Percentiles rank a stretch among this genome's conserved stretches.
Conservation (phyloP, 768 basidiomycete species). For the Dendrothele bispora region DNA sequence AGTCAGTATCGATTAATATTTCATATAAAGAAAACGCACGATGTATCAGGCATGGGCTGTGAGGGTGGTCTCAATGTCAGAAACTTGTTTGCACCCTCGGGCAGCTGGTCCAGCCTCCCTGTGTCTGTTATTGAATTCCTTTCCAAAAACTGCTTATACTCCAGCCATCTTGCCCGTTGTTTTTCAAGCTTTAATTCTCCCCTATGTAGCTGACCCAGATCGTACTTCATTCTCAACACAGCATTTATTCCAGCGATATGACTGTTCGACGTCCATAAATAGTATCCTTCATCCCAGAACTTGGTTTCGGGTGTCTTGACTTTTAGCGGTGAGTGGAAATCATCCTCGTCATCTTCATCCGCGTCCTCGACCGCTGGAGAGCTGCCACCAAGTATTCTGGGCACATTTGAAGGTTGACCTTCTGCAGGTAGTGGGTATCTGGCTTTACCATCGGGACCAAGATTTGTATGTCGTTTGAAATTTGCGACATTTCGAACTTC, state of each 20-base stretch:
- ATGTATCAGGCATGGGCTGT: conserved; percentile 37
- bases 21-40: conserved; percentile 27
- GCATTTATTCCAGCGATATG: conserved; percentile 55
- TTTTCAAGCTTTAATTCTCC: conserved; percentile 40
- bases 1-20: neutral
- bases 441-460: conserved; percentile 45
- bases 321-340: conserved; percentile 3
- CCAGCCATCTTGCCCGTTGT: conserved; percentile 45
- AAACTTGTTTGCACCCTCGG: conserved; percentile 28
- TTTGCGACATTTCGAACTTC: conserved; percentile 55
- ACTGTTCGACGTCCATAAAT: conserved; percentile 65
- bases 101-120: conserved; percentile 19
- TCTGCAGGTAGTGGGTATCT: conserved; percentile 66
- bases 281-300: conserved; percentile 76
- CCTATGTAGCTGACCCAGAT: conserved; percentile 50
- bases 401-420: conserved; percentile 54
- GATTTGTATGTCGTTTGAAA: conserved; percentile 42
- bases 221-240: conserved; percentile 57
- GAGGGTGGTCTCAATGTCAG: conserved; percentile 42
- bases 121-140: conserved; percentile 8
- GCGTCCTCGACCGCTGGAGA: too few species aligned
- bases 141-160: conserved; percentile 47
- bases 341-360: conserved; percentile 25
- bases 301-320: conserved; percentile 35
- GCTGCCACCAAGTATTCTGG: conserved; percentile 46